phyloP scores from a whole-genome alignment of 495 filamentous ascomycete genomes.

The Jackrogersella minutella region DNA sequence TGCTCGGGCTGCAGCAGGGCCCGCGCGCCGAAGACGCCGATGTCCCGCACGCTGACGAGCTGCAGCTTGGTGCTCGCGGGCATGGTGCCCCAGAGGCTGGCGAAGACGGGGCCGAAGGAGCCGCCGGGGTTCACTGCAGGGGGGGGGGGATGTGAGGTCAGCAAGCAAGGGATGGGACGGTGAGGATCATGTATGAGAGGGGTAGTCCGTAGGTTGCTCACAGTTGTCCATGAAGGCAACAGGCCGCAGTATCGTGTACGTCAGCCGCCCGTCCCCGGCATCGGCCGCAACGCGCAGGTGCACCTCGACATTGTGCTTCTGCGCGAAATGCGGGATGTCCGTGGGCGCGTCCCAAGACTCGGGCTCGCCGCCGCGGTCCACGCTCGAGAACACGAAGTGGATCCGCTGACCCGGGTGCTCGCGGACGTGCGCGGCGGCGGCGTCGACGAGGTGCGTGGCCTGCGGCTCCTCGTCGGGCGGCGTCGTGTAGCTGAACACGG shows the following conservation, averaged over 20 bases:
- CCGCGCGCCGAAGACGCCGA: conserved; percentile 68
- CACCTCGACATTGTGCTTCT: conserved; percentile 71
- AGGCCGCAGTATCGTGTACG: conserved; percentile 68
- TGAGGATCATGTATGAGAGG: not conserved
- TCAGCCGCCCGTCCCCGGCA: conserved; percentile 40
- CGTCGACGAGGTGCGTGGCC: conserved; percentile 69
- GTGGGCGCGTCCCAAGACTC: conserved; percentile 64
- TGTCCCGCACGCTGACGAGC: conserved; percentile 65
- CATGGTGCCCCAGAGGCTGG: conserved; percentile 57
- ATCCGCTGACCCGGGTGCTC: conserved; percentile 43
- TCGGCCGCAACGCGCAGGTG: conserved; percentile 57
- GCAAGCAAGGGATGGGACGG: not conserved
- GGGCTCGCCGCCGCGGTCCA: conserved; percentile 70
- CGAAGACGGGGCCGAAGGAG: conserved; percentile 66
- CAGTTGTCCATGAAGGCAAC: conserved; percentile 72
- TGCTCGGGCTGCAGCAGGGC: conserved; percentile 56
- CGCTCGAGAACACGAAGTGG: conserved; percentile 71
- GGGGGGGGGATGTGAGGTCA: not conserved
- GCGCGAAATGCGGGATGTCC: conserved; percentile 66
- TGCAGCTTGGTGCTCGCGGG: conserved; percentile 61
- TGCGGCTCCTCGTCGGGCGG: conserved; percentile 63
- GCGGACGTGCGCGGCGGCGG: conserved; percentile 54
- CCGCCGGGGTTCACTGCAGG: conserved; percentile 47
- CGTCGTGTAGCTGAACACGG: conserved; percentile 61
- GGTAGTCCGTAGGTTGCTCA: not conserved